These are phyloP conservation scores for Oryza rufipogon DNA, from an alignment of 176 grass and related monocot species.

Conservation along the genomic window DNA sequence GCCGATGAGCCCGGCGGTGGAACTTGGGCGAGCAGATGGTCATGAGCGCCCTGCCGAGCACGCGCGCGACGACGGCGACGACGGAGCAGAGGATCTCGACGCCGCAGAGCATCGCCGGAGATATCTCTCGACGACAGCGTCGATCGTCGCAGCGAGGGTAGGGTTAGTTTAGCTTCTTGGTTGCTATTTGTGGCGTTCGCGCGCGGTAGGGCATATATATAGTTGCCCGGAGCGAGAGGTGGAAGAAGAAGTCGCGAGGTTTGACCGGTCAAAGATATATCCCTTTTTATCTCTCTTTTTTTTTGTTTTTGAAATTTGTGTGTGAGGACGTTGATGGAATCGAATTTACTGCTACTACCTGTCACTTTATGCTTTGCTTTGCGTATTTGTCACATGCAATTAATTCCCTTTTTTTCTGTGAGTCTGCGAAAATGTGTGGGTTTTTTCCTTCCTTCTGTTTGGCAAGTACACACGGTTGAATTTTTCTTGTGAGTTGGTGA, in stretches of 20 bases:
- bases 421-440: not conserved
- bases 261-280: not conserved
- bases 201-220: not conserved
- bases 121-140: no score
- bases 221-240: not conserved
- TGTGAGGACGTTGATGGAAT: not conserved
- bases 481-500: not conserved
- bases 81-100: constrained; percentile 37
- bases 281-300: no score
- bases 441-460: not conserved
- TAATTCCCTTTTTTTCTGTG: not conserved
- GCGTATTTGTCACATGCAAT: not conserved
- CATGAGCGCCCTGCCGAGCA: not conserved
- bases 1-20: not conserved
- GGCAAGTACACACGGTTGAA: not conserved
- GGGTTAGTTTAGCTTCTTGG: not conserved
- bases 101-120: constrained; percentile 36
- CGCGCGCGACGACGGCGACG: constrained; percentile 33
- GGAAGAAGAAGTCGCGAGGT: not conserved
- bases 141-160: not conserved
- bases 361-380: not conserved
- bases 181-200: not conserved
- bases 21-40: constrained; percentile 30
- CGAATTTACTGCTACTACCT: no score
- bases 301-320: not conserved